Evolutionary conservation across 148 eudicot genomes (phyloP), one percentile per base, ranked within the genome.

Genomic region (Heliosperma pusillum): DNA sequence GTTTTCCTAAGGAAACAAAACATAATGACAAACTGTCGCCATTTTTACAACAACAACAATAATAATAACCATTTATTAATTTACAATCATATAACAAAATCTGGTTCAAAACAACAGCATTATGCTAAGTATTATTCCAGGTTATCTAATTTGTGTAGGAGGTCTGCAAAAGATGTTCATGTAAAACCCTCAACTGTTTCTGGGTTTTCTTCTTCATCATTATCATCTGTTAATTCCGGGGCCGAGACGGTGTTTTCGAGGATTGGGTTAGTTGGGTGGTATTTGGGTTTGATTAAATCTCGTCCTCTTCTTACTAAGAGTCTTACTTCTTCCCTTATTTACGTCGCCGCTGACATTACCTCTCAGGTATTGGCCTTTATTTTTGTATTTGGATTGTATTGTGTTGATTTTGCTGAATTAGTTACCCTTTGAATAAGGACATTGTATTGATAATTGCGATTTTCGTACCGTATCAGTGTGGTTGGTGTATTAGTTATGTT

Each of bases 291-390:
- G 94, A 79, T 95, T 22, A 86, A 90, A 30, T 74, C 88, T 61
- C 87, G 85, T 50, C 99, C 99, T 29, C 73, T 92, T 83, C 72
- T 88, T 65, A 95, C 99, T 3, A 95, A 95, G 76, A 88, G 96
- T 76, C 20, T 90, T 62, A 95, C 99, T 78, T 86, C 83, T 66
- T 89, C 85, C 21, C 62, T 88, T 52, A 92, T 95, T 76, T 92
- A 92, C 69, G 67, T 86, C n/a, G 97, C 88, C 21, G 93, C 99
- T 26, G 99, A 95, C 47, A 77, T 95, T 13, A 86, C 99, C 4
- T 90, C 99, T 71, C 99, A 95, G 97, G 99, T 86, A 72, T 19
- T 2, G 20, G 25, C 69, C 52, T n/a, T 15, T 17, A 45, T 19
- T 65, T 42, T 55, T 24, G 26, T 20, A n/a, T 55, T 12, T 7